Base-by-base conservation (phyloP, 2,329 filamentous ascomycete genomes). In the Helicocarpus griseus region DNA sequence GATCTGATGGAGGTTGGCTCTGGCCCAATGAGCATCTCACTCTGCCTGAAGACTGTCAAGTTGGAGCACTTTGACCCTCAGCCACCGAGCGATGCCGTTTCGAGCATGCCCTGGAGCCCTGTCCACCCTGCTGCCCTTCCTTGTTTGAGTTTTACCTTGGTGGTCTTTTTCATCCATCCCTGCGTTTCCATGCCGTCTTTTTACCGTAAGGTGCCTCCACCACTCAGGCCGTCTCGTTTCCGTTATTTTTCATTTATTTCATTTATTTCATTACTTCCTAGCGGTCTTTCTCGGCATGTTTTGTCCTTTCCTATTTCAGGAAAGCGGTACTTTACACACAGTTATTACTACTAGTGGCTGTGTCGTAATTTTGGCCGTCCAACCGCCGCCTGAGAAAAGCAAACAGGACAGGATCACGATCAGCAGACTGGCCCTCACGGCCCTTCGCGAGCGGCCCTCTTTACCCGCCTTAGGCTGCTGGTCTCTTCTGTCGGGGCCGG, bases 1-100 rank as follows among this genome's bases (percentile, higher is more conserved):
- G 79, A 82, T 76, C 65, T 66, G 56, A 54, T 57, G 58, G 62
- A 71, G 65, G 64, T 56, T 65, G 63, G 65, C 51, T 39, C 14
- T 47, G 19, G 26, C 36, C 56, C 58, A 61, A 56, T 58, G 50
- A 54, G 40, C 39, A 49, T 51, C n/a, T 31, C 36, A 17, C n/a
- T 40, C 35, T 21, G n/a, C 26, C 21, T 11, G 19, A 28, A 29
- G 31, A 17, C 31, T n/a, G 28, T 7, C 35, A 26, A 35, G 19
- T 40, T 39, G 22, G 41, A 22, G 22, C 19, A 38, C 14, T 8
- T 29, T 38, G 19, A 13, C 33, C 14, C 14, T 38, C 41, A 29
- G 13, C 40, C 35, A 46, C 24, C 33, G 31, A 40, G 14, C 13
- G 45, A 35, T 36, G 45, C 29, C 13, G 11, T 33, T 46, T 35